Percentiles rank a stretch among this genome's conserved stretches.
phyloP scores from a whole-genome alignment of 2,329 filamentous ascomycete species.

The Calonectria hawksworthii region DNA sequence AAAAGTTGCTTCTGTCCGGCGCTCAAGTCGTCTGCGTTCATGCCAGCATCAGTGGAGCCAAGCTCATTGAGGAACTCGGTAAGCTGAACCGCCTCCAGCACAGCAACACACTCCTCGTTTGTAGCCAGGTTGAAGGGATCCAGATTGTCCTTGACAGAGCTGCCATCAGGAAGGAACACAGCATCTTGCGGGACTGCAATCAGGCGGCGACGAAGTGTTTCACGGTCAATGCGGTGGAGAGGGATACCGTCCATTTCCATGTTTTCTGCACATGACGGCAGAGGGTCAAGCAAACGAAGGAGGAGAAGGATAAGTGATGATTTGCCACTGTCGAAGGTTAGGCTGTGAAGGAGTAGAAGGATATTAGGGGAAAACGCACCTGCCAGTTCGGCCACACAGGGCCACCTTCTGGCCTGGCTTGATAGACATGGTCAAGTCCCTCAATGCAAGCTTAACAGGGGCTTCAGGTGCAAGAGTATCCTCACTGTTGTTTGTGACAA shows the following conservation, averaged over 20 bases:
- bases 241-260: slow-evolving; percentile 57
- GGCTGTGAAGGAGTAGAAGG: not conserved
- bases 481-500: not conserved
- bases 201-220: slow-evolving; percentile 58
- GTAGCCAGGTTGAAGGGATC: slow-evolving; percentile 52
- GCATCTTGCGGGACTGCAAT: slow-evolving; percentile 66
- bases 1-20: slow-evolving; percentile 75
- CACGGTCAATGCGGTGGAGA: slow-evolving; percentile 54
- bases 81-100: slow-evolving; percentile 50
- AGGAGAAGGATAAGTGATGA: slow-evolving; percentile 56
- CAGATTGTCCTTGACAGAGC: slow-evolving; percentile 49
- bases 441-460: not conserved
- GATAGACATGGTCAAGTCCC: slow-evolving; percentile 28
- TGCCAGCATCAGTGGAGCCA: slow-evolving; percentile 46
- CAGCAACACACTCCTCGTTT: slow-evolving; percentile 44
- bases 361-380: slow-evolving; percentile 21
- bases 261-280: slow-evolving; percentile 19
- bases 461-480: not conserved
- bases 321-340: slow-evolving; percentile 53
- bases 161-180: slow-evolving; percentile 59
- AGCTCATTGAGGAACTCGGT: slow-evolving; percentile 41
- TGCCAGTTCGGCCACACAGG: slow-evolving; percentile 42
- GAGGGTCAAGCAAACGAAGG: slow-evolving; percentile 56
- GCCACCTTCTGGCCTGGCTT: slow-evolving; percentile 39
- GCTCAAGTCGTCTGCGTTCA: slow-evolving; percentile 61